A percentile compares a stretch with the other conserved stretches of the same genome.
Evolutionary conservation across 2,329 filamentous ascomycete species (phyloP).

Genomic region (Plenodomus biglobosus): DNA sequence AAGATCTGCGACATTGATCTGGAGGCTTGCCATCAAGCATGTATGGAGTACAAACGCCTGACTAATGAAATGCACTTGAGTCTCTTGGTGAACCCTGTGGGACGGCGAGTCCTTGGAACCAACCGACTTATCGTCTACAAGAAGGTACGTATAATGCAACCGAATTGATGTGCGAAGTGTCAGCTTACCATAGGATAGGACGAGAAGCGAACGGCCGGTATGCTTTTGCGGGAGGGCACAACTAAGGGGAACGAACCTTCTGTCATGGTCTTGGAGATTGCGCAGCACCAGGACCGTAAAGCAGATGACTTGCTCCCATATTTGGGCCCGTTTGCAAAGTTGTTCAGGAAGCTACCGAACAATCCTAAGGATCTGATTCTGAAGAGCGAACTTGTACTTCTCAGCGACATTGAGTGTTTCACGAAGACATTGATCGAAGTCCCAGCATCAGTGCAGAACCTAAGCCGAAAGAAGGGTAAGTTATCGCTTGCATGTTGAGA

Average conservation of each 20-base stretch:
- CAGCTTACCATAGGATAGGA: conserved; percentile 53
- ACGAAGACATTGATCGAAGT: conserved; percentile 66
- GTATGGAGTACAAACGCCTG: conserved; percentile 76
- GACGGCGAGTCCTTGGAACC: conserved; percentile 73
- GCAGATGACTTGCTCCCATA: conserved; percentile 87
- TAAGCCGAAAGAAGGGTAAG: conserved; percentile 55
- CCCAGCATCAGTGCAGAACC: conserved; percentile 45
- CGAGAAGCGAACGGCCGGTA: conserved; percentile 77
- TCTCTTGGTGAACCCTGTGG: conserved; percentile 77
- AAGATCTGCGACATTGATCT: conserved; percentile 78
- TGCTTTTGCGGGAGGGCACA: conserved; percentile 75
- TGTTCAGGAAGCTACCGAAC: conserved; percentile 69
- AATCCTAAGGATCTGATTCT: conserved; percentile 67
- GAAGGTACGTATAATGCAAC: conserved; percentile 46
- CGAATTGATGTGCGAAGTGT: conserved; percentile 15
- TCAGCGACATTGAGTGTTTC: conserved; percentile 81
- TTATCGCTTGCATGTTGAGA: conserved; percentile 27
- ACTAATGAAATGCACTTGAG: conserved; percentile 78
- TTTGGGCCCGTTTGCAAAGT: conserved; percentile 66
- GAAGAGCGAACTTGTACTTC: conserved; percentile 68
- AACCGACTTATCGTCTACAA: conserved; percentile 82
- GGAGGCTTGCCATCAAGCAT: conserved; percentile 77
- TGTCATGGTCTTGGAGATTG: conserved; percentile 78
- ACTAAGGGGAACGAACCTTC: conserved; percentile 67
- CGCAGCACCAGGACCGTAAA: conserved; percentile 67